These are phyloP conservation scores for Vanrija pseudolonga DNA, from an alignment of 1,284 basidiomycete species.

Conservation along the genomic window DNA sequence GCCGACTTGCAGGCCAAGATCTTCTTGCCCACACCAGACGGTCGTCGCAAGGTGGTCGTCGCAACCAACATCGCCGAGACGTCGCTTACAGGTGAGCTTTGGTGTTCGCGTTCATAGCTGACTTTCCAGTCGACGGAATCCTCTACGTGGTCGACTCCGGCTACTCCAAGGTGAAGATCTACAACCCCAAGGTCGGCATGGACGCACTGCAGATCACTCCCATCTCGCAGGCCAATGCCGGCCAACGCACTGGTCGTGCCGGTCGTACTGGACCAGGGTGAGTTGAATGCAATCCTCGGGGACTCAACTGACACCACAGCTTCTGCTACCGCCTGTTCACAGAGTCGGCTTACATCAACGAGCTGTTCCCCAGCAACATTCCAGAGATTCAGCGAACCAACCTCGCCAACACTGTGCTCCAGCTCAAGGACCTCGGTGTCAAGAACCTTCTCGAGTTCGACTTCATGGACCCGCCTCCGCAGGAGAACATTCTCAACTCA, in stretches of 20 bases:
- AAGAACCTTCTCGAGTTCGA: constrained; percentile 97
- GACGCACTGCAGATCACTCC: constrained; percentile 98
- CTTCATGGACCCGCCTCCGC: constrained; percentile 91
- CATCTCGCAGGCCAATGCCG: constrained; percentile 95
- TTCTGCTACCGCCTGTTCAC: constrained; percentile 96
- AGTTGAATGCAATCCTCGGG: constrained; percentile 43
- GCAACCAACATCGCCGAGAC: constrained; percentile 99
- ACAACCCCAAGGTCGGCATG: constrained; percentile 99
- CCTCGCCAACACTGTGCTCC: constrained; percentile 89
- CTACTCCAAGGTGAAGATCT: constrained; percentile 96
- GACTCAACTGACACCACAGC: constrained; percentile 51
- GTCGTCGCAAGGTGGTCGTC: constrained; percentile 91
- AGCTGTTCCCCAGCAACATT: constrained; percentile 93
- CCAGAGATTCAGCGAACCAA: constrained; percentile 99
- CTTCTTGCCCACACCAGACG: constrained; percentile 90
- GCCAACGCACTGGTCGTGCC: constrained; percentile 91
- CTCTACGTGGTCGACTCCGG: constrained; percentile 94
- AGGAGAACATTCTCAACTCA: constrained; percentile 92
- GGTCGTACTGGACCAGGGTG: constrained; percentile 91
- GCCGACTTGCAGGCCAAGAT: constrained; percentile 98
- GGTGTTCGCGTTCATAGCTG: constrained; percentile 15
- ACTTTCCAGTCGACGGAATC: constrained; percentile 83
- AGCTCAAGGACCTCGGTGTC: constrained; percentile 91
- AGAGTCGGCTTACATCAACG: constrained; percentile 92
- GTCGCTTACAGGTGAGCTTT: constrained; percentile 72